These are phyloP conservation scores for Apium graveolens DNA, from an alignment of 129 eudicot species.

Conservation along the genomic window DNA sequence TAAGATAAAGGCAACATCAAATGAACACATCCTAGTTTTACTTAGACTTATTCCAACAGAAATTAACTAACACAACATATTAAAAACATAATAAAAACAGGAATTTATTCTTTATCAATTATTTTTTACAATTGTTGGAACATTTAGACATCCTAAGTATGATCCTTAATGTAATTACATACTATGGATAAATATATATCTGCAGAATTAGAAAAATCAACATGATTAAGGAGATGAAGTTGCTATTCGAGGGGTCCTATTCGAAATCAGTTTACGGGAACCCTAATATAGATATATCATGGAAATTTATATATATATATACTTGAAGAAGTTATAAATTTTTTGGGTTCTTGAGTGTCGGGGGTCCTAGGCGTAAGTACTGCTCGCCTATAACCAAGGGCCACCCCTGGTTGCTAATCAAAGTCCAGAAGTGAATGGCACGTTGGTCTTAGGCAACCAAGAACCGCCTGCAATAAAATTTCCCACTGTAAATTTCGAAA, in stretches of 20 bases:
- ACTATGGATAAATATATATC: background rate
- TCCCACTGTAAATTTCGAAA: constrained; percentile 32
- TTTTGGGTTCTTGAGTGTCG: too few species aligned
- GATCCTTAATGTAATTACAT: too few species aligned
- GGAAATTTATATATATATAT: too few species aligned
- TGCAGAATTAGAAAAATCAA: background rate
- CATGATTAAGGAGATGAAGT: background rate
- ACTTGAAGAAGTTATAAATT: too few species aligned
- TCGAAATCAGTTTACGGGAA: too few species aligned
- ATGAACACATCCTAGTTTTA: background rate
- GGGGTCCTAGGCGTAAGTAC: too few species aligned
- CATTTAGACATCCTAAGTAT: background rate
- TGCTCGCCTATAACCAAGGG: too few species aligned
- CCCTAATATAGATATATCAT: too few species aligned
- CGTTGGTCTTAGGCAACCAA: constrained; percentile 46
- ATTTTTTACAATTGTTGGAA: background rate
- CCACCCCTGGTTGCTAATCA: too few species aligned
- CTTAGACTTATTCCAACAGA: background rate
- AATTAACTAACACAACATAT: too few species aligned
- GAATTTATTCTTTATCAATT: background rate
- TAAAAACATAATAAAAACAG: background rate
- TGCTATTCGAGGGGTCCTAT: too few species aligned
- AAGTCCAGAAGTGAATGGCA: constrained; percentile 45
- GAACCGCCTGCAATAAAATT: constrained; percentile 47
- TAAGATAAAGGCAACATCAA: background rate